Conservation (phyloP, 495 filamentous ascomycete species). For the Cercophora sp. region DNA sequence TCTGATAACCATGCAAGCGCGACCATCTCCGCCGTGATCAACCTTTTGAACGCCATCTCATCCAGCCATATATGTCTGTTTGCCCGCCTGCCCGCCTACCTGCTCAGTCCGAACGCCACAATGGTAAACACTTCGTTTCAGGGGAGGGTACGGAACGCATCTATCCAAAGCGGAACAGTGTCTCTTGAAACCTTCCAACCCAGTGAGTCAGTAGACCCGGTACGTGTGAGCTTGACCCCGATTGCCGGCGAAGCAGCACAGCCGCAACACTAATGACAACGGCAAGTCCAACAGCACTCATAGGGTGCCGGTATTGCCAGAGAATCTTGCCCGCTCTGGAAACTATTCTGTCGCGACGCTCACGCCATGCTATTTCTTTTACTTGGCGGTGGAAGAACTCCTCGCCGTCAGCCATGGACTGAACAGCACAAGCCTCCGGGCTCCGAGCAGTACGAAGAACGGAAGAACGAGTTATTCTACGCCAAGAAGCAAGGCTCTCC, state of each 20-base stretch:
- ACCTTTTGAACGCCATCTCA: too few species aligned
- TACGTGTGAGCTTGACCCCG: slow-evolving; percentile 21
- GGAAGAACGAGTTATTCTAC: slow-evolving; percentile 62
- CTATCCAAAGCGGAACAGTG: background rate
- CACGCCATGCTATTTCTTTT: slow-evolving; percentile 58
- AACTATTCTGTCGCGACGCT: slow-evolving; percentile 52
- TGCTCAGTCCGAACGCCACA: too few species aligned
- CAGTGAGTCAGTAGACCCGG: slow-evolving; percentile 16
- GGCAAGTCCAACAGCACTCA: slow-evolving; percentile 56
- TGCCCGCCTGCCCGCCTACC: too few species aligned
- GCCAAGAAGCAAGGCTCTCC: slow-evolving; percentile 69
- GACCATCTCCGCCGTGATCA: too few species aligned
- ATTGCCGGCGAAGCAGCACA: slow-evolving; percentile 34
- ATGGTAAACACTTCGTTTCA: background rate
- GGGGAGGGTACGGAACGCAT: background rate
- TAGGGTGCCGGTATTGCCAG: slow-evolving; percentile 58
- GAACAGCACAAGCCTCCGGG: slow-evolving; percentile 21
- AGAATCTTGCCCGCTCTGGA: too few species aligned
- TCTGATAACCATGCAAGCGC: too few species aligned
- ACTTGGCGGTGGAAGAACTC: slow-evolving; percentile 65
- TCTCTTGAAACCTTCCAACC: background rate
- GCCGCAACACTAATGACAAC: slow-evolving; percentile 57
- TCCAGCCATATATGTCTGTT: too few species aligned
- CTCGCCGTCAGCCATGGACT: slow-evolving; percentile 54
- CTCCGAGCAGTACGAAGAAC: slow-evolving; percentile 78